phyloP scores from a whole-genome alignment of 2,329 filamentous ascomycete genomes.

The Penicillium brasilianum region DNA sequence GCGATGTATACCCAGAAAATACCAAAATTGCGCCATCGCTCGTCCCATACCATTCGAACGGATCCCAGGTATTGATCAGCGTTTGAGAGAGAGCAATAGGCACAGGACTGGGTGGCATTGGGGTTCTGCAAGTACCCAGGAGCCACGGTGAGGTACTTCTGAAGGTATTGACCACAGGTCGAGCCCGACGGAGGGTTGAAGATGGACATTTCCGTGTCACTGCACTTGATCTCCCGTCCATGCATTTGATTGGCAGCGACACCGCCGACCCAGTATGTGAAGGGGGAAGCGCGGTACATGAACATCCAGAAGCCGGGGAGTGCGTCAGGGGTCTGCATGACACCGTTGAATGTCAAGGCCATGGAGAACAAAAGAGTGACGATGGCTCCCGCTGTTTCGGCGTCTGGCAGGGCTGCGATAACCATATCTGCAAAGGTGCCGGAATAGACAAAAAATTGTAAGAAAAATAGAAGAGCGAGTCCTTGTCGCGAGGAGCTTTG shows the following conservation, averaged over 20 bases:
- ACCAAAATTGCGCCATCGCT: slow-evolving; percentile 74
- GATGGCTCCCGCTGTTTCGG: slow-evolving; percentile 75
- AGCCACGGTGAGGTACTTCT: slow-evolving; percentile 51
- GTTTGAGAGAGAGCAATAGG: slow-evolving; percentile 49
- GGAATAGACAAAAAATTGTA: slow-evolving; percentile 77
- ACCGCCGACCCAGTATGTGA: slow-evolving; percentile 57
- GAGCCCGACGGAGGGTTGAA: slow-evolving; percentile 64
- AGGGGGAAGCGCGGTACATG: slow-evolving; percentile 65
- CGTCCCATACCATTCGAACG: slow-evolving; percentile 48
- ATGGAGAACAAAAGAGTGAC: slow-evolving; percentile 79
- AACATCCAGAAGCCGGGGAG: slow-evolving; percentile 73
- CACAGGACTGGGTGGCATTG: slow-evolving; percentile 57
- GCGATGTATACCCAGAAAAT: slow-evolving; percentile 63
- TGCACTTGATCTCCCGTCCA: slow-evolving; percentile 68
- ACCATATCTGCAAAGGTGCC: slow-evolving; percentile 80
- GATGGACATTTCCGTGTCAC: slow-evolving; percentile 67
- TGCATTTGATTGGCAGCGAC: slow-evolving; percentile 74
- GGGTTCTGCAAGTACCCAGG: slow-evolving; percentile 62
- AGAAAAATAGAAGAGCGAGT: slow-evolving; percentile 77
- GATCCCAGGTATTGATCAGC: slow-evolving; percentile 47
- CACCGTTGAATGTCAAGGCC: slow-evolving; percentile 75
- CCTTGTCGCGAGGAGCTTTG: slow-evolving; percentile 70
- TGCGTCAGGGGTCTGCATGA: slow-evolving; percentile 68
- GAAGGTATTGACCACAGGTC: slow-evolving; percentile 67
- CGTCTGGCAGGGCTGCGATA: slow-evolving; percentile 75